Evolutionary conservation across 768 basidiomycete genomes (phyloP).

Genomic region (Ephemerocybe angulata): DNA sequence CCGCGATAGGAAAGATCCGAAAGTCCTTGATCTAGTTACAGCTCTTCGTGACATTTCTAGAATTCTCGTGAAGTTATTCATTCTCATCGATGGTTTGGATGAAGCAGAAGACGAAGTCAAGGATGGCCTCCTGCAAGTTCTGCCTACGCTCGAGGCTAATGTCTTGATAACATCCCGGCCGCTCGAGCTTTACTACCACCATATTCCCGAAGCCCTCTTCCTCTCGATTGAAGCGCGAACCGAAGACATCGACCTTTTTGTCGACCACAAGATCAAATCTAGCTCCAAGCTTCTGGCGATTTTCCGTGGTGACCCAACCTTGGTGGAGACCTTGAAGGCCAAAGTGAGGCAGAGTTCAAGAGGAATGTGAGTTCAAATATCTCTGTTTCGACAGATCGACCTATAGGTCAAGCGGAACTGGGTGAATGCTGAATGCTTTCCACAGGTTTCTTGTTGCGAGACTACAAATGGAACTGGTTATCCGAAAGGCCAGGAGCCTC

Average conservation of each 20-base stretch:
- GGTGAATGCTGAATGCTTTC: too few relatives aligned
- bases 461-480: slow-evolving; percentile 2
- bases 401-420: too few relatives aligned
- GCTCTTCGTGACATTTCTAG: too few relatives aligned
- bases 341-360: neutral
- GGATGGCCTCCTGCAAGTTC: neutral
- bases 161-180: neutral
- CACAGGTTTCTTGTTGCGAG: slow-evolving; percentile 5
- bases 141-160: neutral
- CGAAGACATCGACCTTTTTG: neutral
- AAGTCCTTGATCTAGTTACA: too few relatives aligned
- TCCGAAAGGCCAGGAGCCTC: neutral
- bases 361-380: slow-evolving; percentile 3
- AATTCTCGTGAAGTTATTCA: too few relatives aligned
- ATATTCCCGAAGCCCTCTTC: neutral
- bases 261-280: neutral
- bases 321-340: neutral
- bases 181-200: neutral
- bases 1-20: too few relatives aligned
- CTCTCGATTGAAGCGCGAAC: neutral
- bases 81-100: slow-evolving; percentile 2
- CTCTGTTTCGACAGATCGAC: neutral
- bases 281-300: neutral
- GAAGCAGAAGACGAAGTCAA: neutral
- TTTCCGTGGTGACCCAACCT: neutral